phyloP scores from a whole-genome alignment of 306 rosid species.

The Lupinus albus region DNA sequence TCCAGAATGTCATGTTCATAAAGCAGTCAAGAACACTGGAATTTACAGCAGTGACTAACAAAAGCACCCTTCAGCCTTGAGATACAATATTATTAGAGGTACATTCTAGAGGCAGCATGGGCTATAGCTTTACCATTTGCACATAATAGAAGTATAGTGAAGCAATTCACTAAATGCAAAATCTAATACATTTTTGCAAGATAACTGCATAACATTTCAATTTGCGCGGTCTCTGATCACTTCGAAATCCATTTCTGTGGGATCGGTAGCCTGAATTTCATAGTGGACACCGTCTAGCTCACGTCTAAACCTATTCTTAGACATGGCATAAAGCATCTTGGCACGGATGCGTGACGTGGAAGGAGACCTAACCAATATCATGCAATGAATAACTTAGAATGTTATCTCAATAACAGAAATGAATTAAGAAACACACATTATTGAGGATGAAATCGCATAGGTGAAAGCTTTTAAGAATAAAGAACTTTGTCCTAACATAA shows the following conservation, averaged over 20 bases:
- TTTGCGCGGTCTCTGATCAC: conserved; percentile 71
- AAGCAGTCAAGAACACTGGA: conserved; percentile 39
- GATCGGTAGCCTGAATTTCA: conserved; percentile 82
- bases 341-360: conserved; percentile 72
- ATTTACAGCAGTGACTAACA: conserved; percentile 32
- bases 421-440: background rate
- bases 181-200: conserved; percentile 6
- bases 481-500: background rate
- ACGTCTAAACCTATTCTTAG: conserved; percentile 64
- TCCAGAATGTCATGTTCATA: conserved; percentile 30
- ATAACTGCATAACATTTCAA: conserved; percentile 43
- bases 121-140: conserved; percentile 37
- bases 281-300: conserved; percentile 77
- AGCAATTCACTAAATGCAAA: conserved; percentile 29
- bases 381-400: conserved; percentile 1
- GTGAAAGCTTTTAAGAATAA: background rate
- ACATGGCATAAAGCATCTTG: conserved; percentile 81
- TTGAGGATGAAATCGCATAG: background rate
- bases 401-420: conserved; percentile 7
- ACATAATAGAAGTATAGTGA: conserved; percentile 29
- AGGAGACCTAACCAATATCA: conserved; percentile 59
- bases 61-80: conserved; percentile 25
- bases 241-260: conserved; percentile 80
- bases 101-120: conserved; percentile 34
- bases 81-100: conserved; percentile 47